Evolutionary conservation across 139 green algal species (phyloP).

Genomic region (Chlorella sp.): DNA sequence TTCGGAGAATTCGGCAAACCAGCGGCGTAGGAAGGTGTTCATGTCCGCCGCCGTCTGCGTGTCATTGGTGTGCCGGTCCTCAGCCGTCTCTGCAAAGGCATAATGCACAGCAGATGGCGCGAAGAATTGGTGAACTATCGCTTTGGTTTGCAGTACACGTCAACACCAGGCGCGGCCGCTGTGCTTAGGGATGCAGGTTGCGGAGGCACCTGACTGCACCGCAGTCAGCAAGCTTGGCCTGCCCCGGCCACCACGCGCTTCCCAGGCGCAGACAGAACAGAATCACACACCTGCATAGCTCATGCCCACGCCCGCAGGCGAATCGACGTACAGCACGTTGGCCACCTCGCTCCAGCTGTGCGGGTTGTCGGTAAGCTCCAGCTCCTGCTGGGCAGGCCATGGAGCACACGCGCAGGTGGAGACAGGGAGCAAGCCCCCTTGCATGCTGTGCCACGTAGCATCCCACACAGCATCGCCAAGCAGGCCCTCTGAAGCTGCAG

Average conservation of each 20-base stretch:
- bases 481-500: too few species aligned
- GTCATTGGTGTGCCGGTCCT: conserved; percentile 48
- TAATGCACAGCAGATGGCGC: too few species aligned
- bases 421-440: neutral
- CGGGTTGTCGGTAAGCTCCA: conserved; percentile 62
- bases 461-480: neutral
- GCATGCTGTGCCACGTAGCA: too few species aligned
- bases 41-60: conserved; percentile 63
- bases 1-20: conserved; percentile 55
- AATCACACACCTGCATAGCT: neutral
- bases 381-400: conserved; percentile 41
- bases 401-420: neutral
- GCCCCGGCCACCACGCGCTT: too few species aligned
- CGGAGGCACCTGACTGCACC: too few species aligned
- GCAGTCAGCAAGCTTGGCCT: too few species aligned
- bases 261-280: too few species aligned
- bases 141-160: too few species aligned
- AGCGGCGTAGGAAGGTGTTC: conserved; percentile 66
- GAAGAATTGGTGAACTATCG: too few species aligned
- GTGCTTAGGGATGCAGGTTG: too few species aligned
- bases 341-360: conserved; percentile 74
- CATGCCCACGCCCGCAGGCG: conserved; percentile 65
- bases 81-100: conserved; percentile 29
- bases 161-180: too few species aligned
- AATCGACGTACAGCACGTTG: conserved; percentile 75